Conservation (phyloP, 179 eudicot species). For the Carnegiea gigantea region DNA sequence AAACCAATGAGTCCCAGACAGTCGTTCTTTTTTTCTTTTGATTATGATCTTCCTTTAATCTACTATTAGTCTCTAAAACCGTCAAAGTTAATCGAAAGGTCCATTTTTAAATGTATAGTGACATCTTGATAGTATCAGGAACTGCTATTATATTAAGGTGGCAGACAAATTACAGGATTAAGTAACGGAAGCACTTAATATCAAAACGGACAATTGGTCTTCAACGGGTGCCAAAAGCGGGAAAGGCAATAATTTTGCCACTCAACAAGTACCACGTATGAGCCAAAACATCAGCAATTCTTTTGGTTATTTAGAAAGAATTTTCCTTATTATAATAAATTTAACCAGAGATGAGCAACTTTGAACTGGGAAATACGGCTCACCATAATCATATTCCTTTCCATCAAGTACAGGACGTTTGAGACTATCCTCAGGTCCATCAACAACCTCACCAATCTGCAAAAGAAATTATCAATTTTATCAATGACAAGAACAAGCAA, state of each 20-base stretch:
- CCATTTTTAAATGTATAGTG: not conserved
- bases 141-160: not conserved
- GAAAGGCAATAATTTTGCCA: not conserved
- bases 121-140: not conserved
- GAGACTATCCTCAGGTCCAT: conserved; percentile 81
- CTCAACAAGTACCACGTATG: not conserved
- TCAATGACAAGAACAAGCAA: not conserved
- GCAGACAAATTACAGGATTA: not conserved
- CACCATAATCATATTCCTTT: conserved; percentile 79
- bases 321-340: not conserved
- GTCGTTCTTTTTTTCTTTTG: no score
- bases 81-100: not conserved
- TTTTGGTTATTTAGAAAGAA: not conserved
- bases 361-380: conserved; percentile 24
- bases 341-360: not conserved
- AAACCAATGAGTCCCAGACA: not conserved
- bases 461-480: not conserved
- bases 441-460: conserved; percentile 97
- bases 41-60: no score
- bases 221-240: not conserved
- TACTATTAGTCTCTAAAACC: no score
- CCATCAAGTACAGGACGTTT: conserved; percentile 73
- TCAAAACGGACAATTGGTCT: not conserved
- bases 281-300: not conserved
- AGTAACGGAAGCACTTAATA: not conserved